Evolutionary conservation across 2,329 filamentous ascomycete species (phyloP), one percentile per base, ranked within the genome.

Genomic region (Fusarium marasasianum): DNA sequence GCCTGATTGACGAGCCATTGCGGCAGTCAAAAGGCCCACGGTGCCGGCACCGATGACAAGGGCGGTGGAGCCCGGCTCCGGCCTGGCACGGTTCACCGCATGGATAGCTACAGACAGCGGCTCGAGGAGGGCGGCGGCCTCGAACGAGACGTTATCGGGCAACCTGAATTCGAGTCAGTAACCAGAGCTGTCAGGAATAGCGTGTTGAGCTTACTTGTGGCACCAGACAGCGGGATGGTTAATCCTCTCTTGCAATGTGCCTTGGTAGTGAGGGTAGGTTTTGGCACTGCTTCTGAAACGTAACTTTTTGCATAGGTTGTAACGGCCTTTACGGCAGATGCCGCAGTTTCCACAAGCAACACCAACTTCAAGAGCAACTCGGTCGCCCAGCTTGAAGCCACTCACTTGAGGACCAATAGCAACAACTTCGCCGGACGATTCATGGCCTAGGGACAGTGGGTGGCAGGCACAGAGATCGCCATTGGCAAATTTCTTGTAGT

Each of bases 401-500:
- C 78, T 81, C 53, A 89, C 86, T 65, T 86, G 83, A 13, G 87
- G 83, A 1, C 89, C 89, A 62, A 91, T 83, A 57, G 85, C 86
- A 40, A 88, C 86, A 51, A 91, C 86, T n/a, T 87, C 85, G 9
- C 89, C 89, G 1, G 88, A 89, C 61, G 88, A 90, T 80, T 91
- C 89, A 75, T 91, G 88, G n/a, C 89, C 89, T 7, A 93, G 86
- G 10, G 90, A 91, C 38, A 93, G 83, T 35, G 91, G 91, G 69
- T 88, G 86, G 73, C 89, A 91, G 53, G 90, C 90, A 76, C 91
- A 91, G 57, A 93, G 86, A 80, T 92, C 91, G 51, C 91, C 91
- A 78, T 93, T 93, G 81, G 90, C 90, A 78, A 92, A 92, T 77
- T 92, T 92, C 80, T 89, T 92, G 84, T 92, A 93, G 81, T 93